Percentiles rank a stretch among this genome's conserved stretches.
Evolutionary conservation across 2,329 filamentous ascomycete genomes (phyloP).

Genomic region (Dryadomyces quercus-mongolicae): DNA sequence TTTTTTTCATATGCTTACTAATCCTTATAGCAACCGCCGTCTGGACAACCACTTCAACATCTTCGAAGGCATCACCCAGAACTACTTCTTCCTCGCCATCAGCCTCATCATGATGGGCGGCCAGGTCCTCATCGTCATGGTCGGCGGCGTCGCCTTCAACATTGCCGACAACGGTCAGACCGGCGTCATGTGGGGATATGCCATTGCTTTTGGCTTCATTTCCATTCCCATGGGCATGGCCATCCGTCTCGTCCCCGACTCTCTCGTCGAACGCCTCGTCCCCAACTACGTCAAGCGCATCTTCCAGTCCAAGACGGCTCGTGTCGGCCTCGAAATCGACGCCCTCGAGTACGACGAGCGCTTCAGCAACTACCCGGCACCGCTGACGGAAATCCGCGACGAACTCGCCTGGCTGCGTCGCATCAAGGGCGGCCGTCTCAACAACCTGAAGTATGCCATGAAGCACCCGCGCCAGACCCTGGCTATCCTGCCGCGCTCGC

Average conservation of each 20-base stretch:
- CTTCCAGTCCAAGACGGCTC: conserved; percentile 14
- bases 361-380: conserved; percentile 57
- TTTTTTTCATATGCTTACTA: conserved; percentile 10
- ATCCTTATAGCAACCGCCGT: conserved; percentile 59
- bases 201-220: conserved; percentile 69
- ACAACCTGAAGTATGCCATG: conserved; percentile 69
- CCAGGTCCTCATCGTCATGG: conserved; percentile 80
- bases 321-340: conserved; percentile 21
- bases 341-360: conserved; percentile 36
- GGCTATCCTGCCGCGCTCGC: conserved; percentile 47
- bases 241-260: conserved; percentile 74
- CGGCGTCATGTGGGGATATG: conserved; percentile 75
- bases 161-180: conserved; percentile 51
- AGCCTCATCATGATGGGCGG: conserved; percentile 78
- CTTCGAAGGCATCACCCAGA: conserved; percentile 74
- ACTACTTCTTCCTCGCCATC: conserved; percentile 83
- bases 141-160: conserved; percentile 71
- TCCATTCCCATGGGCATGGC: conserved; percentile 75
- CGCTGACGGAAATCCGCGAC: conserved; percentile 63
- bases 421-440: conserved; percentile 70
- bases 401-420: conserved; percentile 71
- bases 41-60: conserved; percentile 94
- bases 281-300: conserved; percentile 39
- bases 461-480: conserved; percentile 63
- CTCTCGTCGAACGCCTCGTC: conserved; percentile 41